These are phyloP conservation scores for Primulina tabacum DNA, from an alignment of 257 asterid genomes.

Conservation along the genomic window DNA sequence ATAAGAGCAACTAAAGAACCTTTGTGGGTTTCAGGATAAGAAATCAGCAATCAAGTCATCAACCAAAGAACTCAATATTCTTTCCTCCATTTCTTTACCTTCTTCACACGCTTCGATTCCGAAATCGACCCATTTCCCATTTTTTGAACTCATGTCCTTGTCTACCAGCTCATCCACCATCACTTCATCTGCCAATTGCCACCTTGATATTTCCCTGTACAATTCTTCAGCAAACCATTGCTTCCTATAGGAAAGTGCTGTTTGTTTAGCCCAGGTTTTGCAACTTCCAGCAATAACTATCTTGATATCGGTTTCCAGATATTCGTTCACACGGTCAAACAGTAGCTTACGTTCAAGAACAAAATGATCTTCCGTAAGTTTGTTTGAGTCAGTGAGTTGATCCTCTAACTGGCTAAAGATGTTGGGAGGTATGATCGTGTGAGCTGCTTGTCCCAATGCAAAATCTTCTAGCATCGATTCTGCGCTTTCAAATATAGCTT, in stretches of 20 bases:
- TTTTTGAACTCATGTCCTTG: constrained; percentile 75
- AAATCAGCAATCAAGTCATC: constrained; percentile 74
- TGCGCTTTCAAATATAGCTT: constrained; percentile 40
- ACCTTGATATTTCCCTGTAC: constrained; percentile 53
- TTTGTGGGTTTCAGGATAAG: constrained; percentile 28
- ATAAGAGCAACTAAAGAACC: background rate
- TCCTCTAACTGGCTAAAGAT: constrained; percentile 61
- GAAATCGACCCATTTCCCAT: constrained; percentile 88
- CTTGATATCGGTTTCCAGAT: constrained; percentile 45
- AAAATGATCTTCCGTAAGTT: constrained; percentile 40
- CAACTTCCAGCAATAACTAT: constrained; percentile 43
- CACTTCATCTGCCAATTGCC: constrained; percentile 61
- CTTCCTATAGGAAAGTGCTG: constrained; percentile 32
- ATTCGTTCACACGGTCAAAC: constrained; percentile 69
- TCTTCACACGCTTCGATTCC: constrained; percentile 70
- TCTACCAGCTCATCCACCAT: constrained; percentile 94
- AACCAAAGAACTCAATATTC: constrained; percentile 56
- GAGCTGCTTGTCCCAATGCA: constrained; percentile 56
- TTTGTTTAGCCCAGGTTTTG: constrained; percentile 60
- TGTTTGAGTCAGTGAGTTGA: constrained; percentile 36
- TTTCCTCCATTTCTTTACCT: constrained; percentile 74
- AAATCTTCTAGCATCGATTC: constrained; percentile 55
- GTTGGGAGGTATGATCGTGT: constrained; percentile 49
- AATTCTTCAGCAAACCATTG: constrained; percentile 69
- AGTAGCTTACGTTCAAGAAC: constrained; percentile 53